Evolutionary conservation across 2,329 filamentous ascomycete species (phyloP), one percentile per base, ranked within the genome.

Genomic region (Xylariaceae sp.): DNA sequence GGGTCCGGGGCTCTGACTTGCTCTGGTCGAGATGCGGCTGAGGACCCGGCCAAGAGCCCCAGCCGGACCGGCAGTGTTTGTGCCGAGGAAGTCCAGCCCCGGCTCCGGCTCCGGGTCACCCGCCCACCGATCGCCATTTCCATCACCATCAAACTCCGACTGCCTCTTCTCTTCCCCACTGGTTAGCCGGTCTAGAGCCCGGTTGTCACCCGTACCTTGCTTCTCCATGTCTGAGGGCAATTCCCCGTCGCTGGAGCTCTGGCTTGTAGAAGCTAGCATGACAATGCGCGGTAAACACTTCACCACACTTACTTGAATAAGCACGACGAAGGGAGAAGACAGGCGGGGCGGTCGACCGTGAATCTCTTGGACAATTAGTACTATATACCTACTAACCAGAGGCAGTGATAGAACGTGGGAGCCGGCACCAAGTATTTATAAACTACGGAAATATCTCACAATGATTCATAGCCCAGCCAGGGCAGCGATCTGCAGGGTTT

Each of bases 1-100:
- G 14, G 71, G 70, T 0, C 67, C 66, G 0, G 66, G 66, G 27
- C 67, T 61, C 34, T 58, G 52, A 31, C 59, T 67, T 1, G 64
- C 64, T 26, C 57, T 62, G 2, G 65, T 64, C 13, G 62, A 66
- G 3, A 65, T 60, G 12, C 60, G 56, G 44, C 66, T 71, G 9
- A 70, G 42, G 4, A 67, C 62, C 2, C 66, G 62, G 36, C 50
- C 56, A 2, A 69, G 31, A 0, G 60, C 47, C 12, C 58, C 54
- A 1, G 55, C 41, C 13, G 58, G 32, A 3, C 55, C 52, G 24
- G 40, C 36, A 3, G 52, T 52, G 9, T 55, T 47, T 8, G 50
- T 43, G 28, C 54, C 35, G 14, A 57, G 40, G 6, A 53, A 36
- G 5, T 51, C 48, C 9, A 53, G 51, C 18, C 55, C 55, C 18